Evolutionary conservation across 805 yeast species (phyloP), one percentile per base, ranked within the genome.

Genomic region (Yarrowia sp.): DNA sequence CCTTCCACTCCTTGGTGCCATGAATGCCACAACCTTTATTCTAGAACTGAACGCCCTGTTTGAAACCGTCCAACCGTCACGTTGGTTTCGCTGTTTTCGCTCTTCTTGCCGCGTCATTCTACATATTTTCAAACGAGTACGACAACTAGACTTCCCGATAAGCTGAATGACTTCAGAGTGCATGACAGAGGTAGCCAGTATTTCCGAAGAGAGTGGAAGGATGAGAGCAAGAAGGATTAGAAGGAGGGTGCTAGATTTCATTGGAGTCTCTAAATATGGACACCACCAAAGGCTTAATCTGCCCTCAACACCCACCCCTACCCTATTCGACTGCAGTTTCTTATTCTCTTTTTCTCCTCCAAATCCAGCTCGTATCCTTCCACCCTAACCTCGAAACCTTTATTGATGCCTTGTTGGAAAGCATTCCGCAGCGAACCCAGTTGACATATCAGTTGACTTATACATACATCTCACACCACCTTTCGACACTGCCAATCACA

Each of bases 301-400:
- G 32, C 32, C 32, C 32, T 26, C 32, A 5, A 26, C 32, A 26
- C 32, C 32, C 32, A 2, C 32, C 7, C 32, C 32, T 26, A 26
- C 32, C 32, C 7, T 26, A 26, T 26, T 26, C 32, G 32, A 26
- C 32, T 26, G 32, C 7, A 26, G 32, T 26, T 26, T 26, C 32
- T 26, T 26, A 26, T 3, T 26, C 32, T 1, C 7, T 26, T 3
- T 38, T 38, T 8, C 40, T 2, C 3, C 40, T 2, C 10, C 40
- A 38, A 9, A 9, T 10, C 40, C 40, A 26, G 35, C 61, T 55
- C 46, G 61, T 56, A 56, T 56, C 46, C 40, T 32, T 19, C 35
- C 8, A 15, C 65, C 65, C 65, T 59, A 59, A 59, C 65, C 65
- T 59, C 52, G 8, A 32, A 58, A 58, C 64, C 64, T 58, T 58